Evolutionary conservation across 2,329 filamentous ascomycete genomes (phyloP).

Genomic region (Mollisia scopiformis): DNA sequence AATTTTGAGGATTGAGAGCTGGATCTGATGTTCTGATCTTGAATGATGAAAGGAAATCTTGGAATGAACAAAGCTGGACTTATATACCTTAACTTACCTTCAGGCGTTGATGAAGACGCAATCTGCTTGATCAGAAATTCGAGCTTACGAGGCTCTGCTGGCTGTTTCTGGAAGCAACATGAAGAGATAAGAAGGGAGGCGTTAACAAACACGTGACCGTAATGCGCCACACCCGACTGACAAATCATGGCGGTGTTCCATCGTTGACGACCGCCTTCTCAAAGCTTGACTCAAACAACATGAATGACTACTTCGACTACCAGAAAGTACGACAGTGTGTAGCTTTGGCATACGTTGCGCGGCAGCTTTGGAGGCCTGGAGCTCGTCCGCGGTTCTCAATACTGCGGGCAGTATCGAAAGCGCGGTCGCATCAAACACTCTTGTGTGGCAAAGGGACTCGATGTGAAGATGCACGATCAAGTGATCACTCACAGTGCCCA

Average conservation of each 20-base stretch:
- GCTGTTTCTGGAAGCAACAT: slow-evolving; percentile 24
- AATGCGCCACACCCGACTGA: background rate
- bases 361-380: no score
- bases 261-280: background rate
- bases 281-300: background rate
- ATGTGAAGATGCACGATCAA: no score
- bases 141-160: slow-evolving; percentile 24
- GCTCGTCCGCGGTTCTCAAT: no score
- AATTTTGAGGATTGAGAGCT: slow-evolving; percentile 5
- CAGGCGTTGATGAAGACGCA: slow-evolving; percentile 28
- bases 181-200: slow-evolving; percentile 21
- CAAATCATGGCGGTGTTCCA: background rate
- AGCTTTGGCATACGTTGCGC: no score
- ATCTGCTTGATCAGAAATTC: slow-evolving; percentile 27
- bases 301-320: no score
- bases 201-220: slow-evolving; percentile 4
- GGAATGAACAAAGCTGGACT: slow-evolving; percentile 7
- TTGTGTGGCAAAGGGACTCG: no score
- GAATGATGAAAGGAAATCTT: slow-evolving; percentile 28
- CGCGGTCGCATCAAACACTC: no score
- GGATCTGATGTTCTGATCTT: slow-evolving; percentile 20
- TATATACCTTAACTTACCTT: slow-evolving; percentile 23
- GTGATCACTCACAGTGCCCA: no score
- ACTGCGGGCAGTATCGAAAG: no score
- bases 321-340: no score